Percentiles rank a stretch among this genome's conserved stretches.
phyloP scores from a whole-genome alignment of 805 yeast genomes.

The Cyberlindnera americana region DNA sequence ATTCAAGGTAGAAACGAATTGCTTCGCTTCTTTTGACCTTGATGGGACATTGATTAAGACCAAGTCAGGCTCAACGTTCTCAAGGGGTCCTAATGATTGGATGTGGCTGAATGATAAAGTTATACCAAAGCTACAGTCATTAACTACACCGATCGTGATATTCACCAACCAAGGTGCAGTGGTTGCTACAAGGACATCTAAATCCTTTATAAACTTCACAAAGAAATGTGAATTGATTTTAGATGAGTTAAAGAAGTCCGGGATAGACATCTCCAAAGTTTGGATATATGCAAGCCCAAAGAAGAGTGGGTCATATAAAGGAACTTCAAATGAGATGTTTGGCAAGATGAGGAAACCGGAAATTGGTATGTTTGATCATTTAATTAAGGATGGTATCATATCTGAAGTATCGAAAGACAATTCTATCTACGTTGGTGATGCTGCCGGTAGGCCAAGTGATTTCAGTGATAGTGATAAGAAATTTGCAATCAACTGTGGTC shows the following conservation, averaged over 20 bases:
- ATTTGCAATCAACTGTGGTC: slow-evolving; percentile 59
- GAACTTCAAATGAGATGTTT: slow-evolving; percentile 18
- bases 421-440: slow-evolving; percentile 88
- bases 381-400: slow-evolving; percentile 35
- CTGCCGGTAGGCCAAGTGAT: slow-evolving; percentile 81
- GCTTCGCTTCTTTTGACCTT: slow-evolving; percentile 82
- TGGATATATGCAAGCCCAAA: slow-evolving; percentile 67
- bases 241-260: slow-evolving; percentile 27
- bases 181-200: slow-evolving; percentile 36
- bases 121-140: slow-evolving; percentile 5
- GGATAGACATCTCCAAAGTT: slow-evolving; percentile 23
- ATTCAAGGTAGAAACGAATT: too few relatives aligned
- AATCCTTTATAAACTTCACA: slow-evolving; percentile 37
- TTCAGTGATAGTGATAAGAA: slow-evolving; percentile 73
- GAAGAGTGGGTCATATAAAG: slow-evolving; percentile 35
- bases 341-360: slow-evolving; percentile 64
- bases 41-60: slow-evolving; percentile 77
- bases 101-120: slow-evolving; percentile 47
- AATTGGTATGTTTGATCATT: slow-evolving; percentile 69
- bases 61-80: slow-evolving; percentile 56
- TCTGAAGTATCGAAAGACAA: slow-evolving; percentile 35
- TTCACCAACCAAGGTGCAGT: slow-evolving; percentile 87
- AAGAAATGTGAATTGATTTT: slow-evolving; percentile 40
- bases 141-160: slow-evolving; percentile 46
- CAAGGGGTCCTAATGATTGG: slow-evolving; percentile 72